Conservation (phyloP, 106 monocot species). For the Dactylorhiza incarnata region DNA sequence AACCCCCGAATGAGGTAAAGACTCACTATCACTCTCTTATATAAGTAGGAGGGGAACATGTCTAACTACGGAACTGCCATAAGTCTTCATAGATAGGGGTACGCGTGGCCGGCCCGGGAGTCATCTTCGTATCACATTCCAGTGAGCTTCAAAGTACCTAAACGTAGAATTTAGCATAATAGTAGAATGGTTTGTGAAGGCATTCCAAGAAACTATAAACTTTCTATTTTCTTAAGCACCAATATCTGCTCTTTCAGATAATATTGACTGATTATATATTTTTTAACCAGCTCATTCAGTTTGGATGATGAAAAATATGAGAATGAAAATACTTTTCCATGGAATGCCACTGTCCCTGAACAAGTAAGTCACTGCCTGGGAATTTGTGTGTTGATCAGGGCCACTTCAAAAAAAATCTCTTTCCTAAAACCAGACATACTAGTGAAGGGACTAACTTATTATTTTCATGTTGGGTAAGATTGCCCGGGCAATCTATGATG, state of each 20-base stretch:
- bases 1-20: no score
- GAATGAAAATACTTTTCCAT: constrained; percentile 69
- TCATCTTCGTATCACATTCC: background rate
- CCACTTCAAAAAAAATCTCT: background rate
- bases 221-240: background rate
- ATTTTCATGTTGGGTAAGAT: constrained; percentile 30
- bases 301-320: constrained; percentile 85
- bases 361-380: constrained; percentile 28
- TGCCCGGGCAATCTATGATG: constrained; percentile 85
- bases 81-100: no score
- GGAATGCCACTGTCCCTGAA: constrained; percentile 71
- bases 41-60: no score
- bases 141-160: background rate
- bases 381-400: background rate
- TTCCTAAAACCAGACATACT: background rate
- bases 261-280: constrained; percentile 1
- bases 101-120: no score
- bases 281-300: constrained; percentile 67
- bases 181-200: background rate
- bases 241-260: background rate
- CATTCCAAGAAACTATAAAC: background rate
- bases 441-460: constrained; percentile 8
- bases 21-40: no score
- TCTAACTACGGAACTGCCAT: no score
- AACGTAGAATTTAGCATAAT: background rate